These are phyloP conservation scores for Strobilomyces echinocephalus DNA, from an alignment of 768 basidiomycete genomes.

Conservation along the genomic window DNA sequence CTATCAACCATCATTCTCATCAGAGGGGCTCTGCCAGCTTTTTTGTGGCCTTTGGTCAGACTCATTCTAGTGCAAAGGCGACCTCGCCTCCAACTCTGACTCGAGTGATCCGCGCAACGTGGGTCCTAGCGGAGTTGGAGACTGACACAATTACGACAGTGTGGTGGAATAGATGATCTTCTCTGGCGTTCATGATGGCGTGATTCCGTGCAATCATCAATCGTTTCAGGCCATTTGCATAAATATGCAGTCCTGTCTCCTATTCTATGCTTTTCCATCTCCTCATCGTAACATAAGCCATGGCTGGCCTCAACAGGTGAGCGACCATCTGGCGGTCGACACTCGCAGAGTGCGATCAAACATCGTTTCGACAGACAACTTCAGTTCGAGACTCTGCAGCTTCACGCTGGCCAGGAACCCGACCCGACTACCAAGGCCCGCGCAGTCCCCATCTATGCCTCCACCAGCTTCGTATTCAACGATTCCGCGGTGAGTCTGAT, in stretches of 20 bases:
- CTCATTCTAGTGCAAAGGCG: no score
- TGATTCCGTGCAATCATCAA: neutral
- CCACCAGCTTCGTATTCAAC: constrained; percentile 54
- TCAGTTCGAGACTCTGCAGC: constrained; percentile 59
- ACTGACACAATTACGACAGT: neutral
- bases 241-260: neutral
- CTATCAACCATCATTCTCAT: no score
- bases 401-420: constrained; percentile 55
- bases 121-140: neutral
- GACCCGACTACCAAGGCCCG: constrained; percentile 54
- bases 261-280: neutral
- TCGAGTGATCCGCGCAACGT: no score
- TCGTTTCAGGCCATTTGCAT: neutral
- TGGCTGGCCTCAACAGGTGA: constrained; percentile 25
- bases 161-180: neutral
- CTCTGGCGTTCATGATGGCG: neutral
- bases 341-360: neutral
- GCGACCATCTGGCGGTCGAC: neutral
- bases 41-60: no score
- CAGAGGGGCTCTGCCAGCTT: no score
- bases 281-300: neutral
- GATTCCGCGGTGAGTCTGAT: constrained; percentile 39
- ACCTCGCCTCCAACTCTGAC: no score
- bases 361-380: constrained; percentile 27
- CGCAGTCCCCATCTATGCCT: constrained; percentile 60